A percentile compares a stretch with the other conserved stretches of the same genome.
These are phyloP conservation scores for Plasmopara viticola DNA, from an alignment of 352 stramenopile genomes.

Conservation along the genomic window DNA sequence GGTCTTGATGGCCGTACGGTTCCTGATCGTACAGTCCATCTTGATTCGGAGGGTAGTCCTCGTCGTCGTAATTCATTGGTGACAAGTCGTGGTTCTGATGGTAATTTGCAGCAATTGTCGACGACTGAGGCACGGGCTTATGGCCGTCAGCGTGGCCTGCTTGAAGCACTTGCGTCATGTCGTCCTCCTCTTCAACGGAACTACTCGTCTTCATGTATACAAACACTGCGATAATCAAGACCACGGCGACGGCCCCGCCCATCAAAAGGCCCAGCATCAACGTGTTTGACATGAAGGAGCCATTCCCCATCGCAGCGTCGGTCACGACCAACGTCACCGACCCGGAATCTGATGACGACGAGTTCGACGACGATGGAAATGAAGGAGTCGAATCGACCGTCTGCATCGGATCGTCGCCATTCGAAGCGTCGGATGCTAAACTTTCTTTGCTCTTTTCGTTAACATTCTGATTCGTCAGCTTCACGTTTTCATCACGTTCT, in stretches of 20 bases:
- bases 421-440: slow-evolving; percentile 7
- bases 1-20: slow-evolving; percentile 10
- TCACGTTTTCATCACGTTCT: slow-evolving; percentile 6
- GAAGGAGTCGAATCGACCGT: slow-evolving; percentile 7
- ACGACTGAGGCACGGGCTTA: slow-evolving; percentile 19
- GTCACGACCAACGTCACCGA: slow-evolving; percentile 20
- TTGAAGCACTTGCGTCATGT: slow-evolving; percentile 21
- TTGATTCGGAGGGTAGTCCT: slow-evolving; percentile 13
- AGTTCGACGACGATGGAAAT: slow-evolving; percentile 4
- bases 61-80: slow-evolving; percentile 17
- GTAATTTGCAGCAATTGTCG: slow-evolving; percentile 28
- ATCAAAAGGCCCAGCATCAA: slow-evolving; percentile 42
- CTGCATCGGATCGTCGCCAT: slow-evolving; percentile 5
- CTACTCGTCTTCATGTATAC: slow-evolving; percentile 42
- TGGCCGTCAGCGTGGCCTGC: slow-evolving; percentile 8
- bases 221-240: slow-evolving; percentile 41
- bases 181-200: slow-evolving; percentile 28
- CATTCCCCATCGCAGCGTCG: slow-evolving; percentile 21
- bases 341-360: slow-evolving; percentile 4
- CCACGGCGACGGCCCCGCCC: slow-evolving; percentile 32
- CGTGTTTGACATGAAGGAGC: slow-evolving; percentile 20
- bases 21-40: slow-evolving; percentile 24
- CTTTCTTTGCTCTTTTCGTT: slow-evolving; percentile 2
- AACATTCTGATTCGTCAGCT: slow-evolving; percentile 5
- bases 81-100: slow-evolving; percentile 30